phyloP scores from a whole-genome alignment of 1,139 yeast genomes.

The Wickerhamiella infanticola region DNA sequence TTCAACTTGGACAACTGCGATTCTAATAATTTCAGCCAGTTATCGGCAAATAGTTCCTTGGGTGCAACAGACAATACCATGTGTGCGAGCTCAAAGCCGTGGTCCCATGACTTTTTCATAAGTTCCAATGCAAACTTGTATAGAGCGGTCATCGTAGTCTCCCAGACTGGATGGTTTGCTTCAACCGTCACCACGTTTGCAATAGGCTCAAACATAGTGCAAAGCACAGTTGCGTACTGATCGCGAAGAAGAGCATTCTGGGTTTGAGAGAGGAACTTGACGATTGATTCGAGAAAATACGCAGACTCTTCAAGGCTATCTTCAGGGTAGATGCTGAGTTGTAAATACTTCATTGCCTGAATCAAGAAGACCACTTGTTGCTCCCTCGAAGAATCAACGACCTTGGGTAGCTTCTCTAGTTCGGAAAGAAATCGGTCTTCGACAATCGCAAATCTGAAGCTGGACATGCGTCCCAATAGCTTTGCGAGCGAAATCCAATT shows the following conservation, averaged over 20 bases:
- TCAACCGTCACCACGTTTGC: slow-evolving; percentile 87
- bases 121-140: slow-evolving; percentile 36
- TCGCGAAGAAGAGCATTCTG: slow-evolving; percentile 27
- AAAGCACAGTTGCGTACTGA: slow-evolving; percentile 76
- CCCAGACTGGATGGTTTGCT: slow-evolving; percentile 92
- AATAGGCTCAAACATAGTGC: slow-evolving; percentile 59
- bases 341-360: slow-evolving; percentile 79
- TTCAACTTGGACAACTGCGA: slow-evolving; percentile 33
- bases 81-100: slow-evolving; percentile 53
- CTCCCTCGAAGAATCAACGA: slow-evolving; percentile 35
- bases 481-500: slow-evolving; percentile 92
- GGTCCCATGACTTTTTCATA: slow-evolving; percentile 50
- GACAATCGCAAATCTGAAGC: slow-evolving; percentile 64
- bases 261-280: slow-evolving; percentile 61
- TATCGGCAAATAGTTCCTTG: slow-evolving; percentile 52
- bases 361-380: slow-evolving; percentile 60
- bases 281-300: slow-evolving; percentile 69
- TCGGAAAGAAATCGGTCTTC: slow-evolving; percentile 91
- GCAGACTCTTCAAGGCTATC: slow-evolving; percentile 88
- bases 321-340: slow-evolving; percentile 62
- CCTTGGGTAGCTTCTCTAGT: slow-evolving; percentile 39
- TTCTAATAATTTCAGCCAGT: slow-evolving; percentile 63
- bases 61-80: slow-evolving; percentile 73
- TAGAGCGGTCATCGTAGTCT: slow-evolving; percentile 53
- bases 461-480: slow-evolving; percentile 80